A percentile compares a stretch with the other conserved stretches of the same genome.
Evolutionary conservation across 1,139 yeast genomes (phyloP).

Genomic region (Trichomonascaceae sp.): DNA sequence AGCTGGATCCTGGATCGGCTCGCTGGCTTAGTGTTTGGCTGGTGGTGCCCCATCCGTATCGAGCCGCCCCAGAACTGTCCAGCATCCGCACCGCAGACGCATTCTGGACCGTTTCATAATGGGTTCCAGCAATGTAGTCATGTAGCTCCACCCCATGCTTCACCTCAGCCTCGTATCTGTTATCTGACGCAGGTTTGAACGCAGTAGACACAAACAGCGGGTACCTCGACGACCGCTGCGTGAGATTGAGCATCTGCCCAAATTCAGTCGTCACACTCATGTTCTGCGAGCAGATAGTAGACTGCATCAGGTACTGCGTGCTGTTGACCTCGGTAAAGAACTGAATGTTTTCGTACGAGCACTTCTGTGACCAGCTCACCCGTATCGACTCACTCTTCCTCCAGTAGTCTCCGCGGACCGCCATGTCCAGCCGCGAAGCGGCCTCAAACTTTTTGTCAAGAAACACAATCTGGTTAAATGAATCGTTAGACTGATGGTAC

Average conservation of each 20-base stretch:
- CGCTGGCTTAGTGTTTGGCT: no score
- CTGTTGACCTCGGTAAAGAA: constrained; percentile 6
- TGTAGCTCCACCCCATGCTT: neutral
- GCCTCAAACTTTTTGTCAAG: no score
- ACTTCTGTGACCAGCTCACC: constrained; percentile 10
- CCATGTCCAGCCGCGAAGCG: no score
- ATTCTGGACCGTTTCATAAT: neutral
- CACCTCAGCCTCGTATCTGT: neutral
- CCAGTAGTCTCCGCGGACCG: no score
- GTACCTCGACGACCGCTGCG: neutral
- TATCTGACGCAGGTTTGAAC: no score
- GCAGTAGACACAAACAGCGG: neutral
- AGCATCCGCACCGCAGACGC: neutral
- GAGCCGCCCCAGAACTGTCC: neutral
- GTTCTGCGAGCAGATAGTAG: neutral
- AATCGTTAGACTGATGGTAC: no score
- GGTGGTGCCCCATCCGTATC: neutral
- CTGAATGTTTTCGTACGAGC: constrained; percentile 7
- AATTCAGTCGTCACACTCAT: neutral
- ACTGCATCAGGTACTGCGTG: constrained; percentile 6
- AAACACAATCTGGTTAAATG: no score
- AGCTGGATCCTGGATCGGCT: no score
- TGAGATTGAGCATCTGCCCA: no score
- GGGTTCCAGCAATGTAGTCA: neutral
- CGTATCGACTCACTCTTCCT: no score